These are phyloP conservation scores for Epichloe glyceriae DNA, from an alignment of 2,329 filamentous ascomycete genomes.

Conservation along the genomic window DNA sequence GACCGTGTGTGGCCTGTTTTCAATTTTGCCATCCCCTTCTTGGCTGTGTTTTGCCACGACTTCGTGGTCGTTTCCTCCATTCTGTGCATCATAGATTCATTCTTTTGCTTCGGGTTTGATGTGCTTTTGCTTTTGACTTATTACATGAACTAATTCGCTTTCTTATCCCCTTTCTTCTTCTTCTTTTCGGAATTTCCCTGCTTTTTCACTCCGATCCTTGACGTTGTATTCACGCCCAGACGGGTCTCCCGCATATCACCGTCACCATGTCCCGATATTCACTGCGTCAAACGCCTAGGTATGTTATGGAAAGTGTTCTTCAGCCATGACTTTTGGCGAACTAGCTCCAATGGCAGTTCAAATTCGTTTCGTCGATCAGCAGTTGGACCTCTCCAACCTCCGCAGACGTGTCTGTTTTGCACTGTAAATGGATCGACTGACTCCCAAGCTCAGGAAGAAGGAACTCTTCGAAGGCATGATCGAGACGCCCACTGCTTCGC, in stretches of 20 bases:
- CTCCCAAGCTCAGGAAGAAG: conserved; percentile 35
- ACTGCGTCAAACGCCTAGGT: conserved; percentile 20
- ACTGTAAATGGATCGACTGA: conserved; percentile 1
- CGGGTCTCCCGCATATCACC: neutral
- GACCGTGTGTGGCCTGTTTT: neutral
- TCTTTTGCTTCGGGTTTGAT: neutral
- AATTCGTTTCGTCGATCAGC: neutral
- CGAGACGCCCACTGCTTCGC: conserved; percentile 33
- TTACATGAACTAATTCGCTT: conserved; percentile 1
- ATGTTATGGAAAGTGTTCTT: conserved; percentile 2
- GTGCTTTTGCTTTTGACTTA: neutral
- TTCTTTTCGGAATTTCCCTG: neutral
- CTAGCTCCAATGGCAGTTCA: neutral
- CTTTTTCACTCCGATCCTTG: neutral
- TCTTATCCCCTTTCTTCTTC: neutral
- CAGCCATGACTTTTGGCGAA: neutral
- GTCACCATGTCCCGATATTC: conserved; percentile 17
- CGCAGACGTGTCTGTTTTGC: neutral
- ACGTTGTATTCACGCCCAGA: neutral
- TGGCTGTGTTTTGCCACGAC: neutral
- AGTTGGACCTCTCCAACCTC: neutral
- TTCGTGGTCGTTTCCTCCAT: neutral
- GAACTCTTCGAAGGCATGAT: conserved; percentile 50
- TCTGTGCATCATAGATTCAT: too few species aligned
- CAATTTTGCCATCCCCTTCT: neutral